Base-by-base conservation (phyloP, 495 filamentous ascomycete genomes). In the Neurospora intermedia region DNA sequence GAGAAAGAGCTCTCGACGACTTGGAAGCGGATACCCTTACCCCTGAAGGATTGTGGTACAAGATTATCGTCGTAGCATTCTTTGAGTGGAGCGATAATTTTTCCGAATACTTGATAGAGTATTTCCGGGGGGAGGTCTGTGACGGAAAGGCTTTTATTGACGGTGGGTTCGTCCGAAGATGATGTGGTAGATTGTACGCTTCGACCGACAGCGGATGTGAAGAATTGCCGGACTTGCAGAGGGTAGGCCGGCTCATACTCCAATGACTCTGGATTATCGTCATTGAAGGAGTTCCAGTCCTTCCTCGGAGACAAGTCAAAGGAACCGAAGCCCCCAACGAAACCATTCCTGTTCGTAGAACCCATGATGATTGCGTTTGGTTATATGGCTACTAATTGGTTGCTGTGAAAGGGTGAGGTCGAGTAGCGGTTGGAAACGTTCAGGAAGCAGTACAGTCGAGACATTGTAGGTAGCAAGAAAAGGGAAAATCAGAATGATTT, bases 101-200 rank as follows among this genome's bases (percentile, higher is more conserved):
- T 9, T 3, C 23, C 46, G 1, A 54, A 54, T 6, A 3, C 46
- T 2, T 5, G 46, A n/a, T 23, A 54, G 0, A 54, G 46, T 0
- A 54, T 0, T 0, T 54, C 46, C 10, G n/a, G 3, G 20, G 46
- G 46, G 0, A 54, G 46, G n/a, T 23, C 1, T n/a, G 23, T 48
- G 3, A 9, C 1, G 0, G n/a, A 3, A 48, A 2, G 11, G 3
- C 1, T 48, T 3, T 11, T 20, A n/a, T 3, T 2, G 9, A 48
- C n/a, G 2, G 11, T 9, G 0, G 45, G 11, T 1, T 5, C 4
- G 9, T 9, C 8, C 0, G 46, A 11, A 1, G 3, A 0, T 0
- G 35, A 3, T 0, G 35, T 4, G 35, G 35, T 38, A 38, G 4
- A 4, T n/a, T n/a, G 4, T 35, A 4, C 31, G 35, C 35, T 38